Evolutionary conservation across 495 filamentous ascomycete genomes (phyloP).

Genomic region (Sporormia fimetaria): DNA sequence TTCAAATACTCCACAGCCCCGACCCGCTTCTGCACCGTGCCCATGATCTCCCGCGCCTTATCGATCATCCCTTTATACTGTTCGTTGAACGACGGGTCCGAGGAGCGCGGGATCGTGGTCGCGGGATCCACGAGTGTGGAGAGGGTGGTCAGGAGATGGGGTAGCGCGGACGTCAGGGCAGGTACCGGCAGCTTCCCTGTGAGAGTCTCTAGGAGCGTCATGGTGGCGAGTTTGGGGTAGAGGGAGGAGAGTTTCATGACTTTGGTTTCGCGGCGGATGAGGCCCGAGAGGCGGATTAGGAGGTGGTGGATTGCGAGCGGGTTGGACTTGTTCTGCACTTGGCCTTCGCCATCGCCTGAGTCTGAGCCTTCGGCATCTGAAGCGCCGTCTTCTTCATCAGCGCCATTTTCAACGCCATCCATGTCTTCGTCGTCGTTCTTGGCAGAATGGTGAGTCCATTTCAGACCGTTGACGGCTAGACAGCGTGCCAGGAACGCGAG

Average conservation of each 20-base stretch:
- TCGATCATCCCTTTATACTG: conserved; percentile 54
- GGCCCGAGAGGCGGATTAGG: conserved; percentile 58
- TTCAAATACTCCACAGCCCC: conserved; percentile 68
- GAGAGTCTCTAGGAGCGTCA: conserved; percentile 58
- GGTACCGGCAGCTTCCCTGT: conserved; percentile 44
- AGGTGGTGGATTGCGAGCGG: conserved; percentile 54
- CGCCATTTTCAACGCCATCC: conserved; percentile 32
- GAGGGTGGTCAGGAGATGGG: conserved; percentile 63
- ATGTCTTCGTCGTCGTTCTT: conserved; percentile 25
- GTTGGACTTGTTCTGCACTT: conserved; percentile 24
- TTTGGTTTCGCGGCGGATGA: conserved; percentile 63
- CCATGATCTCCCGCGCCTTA: conserved; percentile 61
- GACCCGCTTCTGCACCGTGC: conserved; percentile 65
- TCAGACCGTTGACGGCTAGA: conserved; percentile 52
- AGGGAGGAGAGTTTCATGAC: conserved; percentile 16
- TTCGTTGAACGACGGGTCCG: conserved; percentile 53
- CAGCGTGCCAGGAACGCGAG: conserved; percentile 62
- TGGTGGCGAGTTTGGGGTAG: conserved; percentile 57
- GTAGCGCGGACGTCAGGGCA: conserved; percentile 48
- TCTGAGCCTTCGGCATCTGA: conserved; percentile 26
- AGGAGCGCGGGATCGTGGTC: conserved; percentile 54
- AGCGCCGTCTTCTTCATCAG: conserved; percentile 31
- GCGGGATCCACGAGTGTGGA: conserved; percentile 72
- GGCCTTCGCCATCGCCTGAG: not conserved
- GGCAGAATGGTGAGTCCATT: too few relatives aligned